Evolutionary conservation across 495 filamentous ascomycete species (phyloP).

Genomic region (Halenospora varia): DNA sequence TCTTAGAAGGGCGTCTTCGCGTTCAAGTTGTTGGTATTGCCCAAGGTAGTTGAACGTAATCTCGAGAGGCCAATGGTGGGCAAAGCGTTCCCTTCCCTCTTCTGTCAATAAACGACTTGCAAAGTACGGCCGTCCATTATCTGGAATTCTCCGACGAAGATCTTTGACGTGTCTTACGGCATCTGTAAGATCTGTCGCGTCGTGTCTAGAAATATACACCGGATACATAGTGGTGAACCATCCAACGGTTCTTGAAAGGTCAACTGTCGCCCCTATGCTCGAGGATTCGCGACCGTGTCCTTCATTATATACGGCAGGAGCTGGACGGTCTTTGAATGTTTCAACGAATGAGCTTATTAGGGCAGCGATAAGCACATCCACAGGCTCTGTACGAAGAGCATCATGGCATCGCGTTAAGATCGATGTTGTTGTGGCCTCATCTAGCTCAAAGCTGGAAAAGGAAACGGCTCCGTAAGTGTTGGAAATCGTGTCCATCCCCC

Average conservation of each 20-base stretch:
- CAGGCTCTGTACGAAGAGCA: slow-evolving; percentile 40
- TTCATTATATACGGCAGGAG: slow-evolving; percentile 52
- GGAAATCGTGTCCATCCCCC: slow-evolving; percentile 38
- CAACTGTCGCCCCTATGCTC: slow-evolving; percentile 36
- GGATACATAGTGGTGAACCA: slow-evolving; percentile 59
- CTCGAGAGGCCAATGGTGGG: slow-evolving; percentile 58
- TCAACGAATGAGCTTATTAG: slow-evolving; percentile 45
- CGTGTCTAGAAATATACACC: slow-evolving; percentile 22
- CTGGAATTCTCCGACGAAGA: slow-evolving; percentile 34
- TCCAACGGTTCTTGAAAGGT: slow-evolving; percentile 55
- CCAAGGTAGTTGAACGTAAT: slow-evolving; percentile 70
- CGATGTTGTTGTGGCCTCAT: slow-evolving; percentile 36
- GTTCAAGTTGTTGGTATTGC: slow-evolving; percentile 57
- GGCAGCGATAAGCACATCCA: slow-evolving; percentile 45
- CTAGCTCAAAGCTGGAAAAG: slow-evolving; percentile 37
- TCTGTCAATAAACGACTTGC: slow-evolving; percentile 42
- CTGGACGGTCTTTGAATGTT: slow-evolving; percentile 45
- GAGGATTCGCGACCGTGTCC: slow-evolving; percentile 37
- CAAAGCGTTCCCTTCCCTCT: slow-evolving; percentile 36
- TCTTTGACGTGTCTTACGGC: slow-evolving; percentile 42
- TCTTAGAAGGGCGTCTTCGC: slow-evolving; percentile 53
- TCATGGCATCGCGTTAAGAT: slow-evolving; percentile 40
- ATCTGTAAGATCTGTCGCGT: neutral
- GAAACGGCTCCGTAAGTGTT: slow-evolving; percentile 43
- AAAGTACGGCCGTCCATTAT: slow-evolving; percentile 41